Evolutionary conservation across 2,329 filamentous ascomycete species (phyloP).

Genomic region (Neoscytalidium dimidiatum): DNA sequence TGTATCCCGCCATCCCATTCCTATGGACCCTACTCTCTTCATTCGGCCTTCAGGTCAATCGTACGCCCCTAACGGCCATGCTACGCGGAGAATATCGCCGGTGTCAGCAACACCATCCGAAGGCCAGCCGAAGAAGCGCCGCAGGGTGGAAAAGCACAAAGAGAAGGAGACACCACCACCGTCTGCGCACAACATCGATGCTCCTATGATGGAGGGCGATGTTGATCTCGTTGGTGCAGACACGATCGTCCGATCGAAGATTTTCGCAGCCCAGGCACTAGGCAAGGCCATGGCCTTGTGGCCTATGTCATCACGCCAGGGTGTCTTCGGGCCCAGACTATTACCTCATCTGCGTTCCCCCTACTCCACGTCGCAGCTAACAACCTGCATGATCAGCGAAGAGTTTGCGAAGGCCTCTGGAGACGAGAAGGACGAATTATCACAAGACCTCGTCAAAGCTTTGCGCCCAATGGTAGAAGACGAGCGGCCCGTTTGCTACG

Average conservation of each 20-base stretch:
- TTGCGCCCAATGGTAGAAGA: conserved; percentile 77
- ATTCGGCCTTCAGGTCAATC: conserved; percentile 89
- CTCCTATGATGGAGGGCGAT: conserved; percentile 96
- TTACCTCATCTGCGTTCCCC: conserved; percentile 69
- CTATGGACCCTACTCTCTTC: conserved; percentile 88
- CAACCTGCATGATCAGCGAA: conserved; percentile 80
- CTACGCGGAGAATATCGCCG: conserved; percentile 12
- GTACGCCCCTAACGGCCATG: conserved; percentile 59
- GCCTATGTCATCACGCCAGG: conserved; percentile 60
- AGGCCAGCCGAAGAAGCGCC: conserved; percentile 74
- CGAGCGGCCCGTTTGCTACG: conserved; percentile 79
- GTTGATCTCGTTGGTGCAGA: conserved; percentile 92
- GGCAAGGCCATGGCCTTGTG: conserved; percentile 80
- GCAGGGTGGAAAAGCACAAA: conserved; percentile 75
- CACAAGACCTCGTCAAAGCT: conserved; percentile 62
- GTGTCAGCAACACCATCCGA: conserved; percentile 49
- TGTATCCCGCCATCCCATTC: conserved; percentile 83
- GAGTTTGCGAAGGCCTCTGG: conserved; percentile 71
- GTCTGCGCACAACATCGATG: conserved; percentile 87
- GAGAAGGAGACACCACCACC: conserved; percentile 56
- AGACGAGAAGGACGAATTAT: conserved; percentile 48
- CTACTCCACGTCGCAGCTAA: conserved; percentile 83
- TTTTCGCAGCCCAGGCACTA: conserved; percentile 83
- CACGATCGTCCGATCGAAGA: conserved; percentile 81
- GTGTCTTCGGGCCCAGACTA: conserved; percentile 66